Evolutionary conservation across 1,284 basidiomycete species (phyloP).

Genomic region (Athelia psychrophila): DNA sequence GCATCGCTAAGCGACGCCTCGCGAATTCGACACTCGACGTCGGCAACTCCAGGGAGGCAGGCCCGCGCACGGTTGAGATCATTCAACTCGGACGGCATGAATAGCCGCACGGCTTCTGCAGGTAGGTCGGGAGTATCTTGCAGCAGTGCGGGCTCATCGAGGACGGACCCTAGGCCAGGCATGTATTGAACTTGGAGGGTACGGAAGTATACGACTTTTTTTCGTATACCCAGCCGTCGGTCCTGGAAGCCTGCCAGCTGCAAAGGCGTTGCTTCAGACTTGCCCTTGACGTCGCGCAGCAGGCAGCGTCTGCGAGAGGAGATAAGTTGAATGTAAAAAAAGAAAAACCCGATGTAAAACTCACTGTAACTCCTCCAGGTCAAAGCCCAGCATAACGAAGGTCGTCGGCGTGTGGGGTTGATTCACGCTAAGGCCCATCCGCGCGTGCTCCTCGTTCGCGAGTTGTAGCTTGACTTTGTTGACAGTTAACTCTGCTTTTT

Average conservation of each 20-base stretch:
- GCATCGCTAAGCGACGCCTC: neutral
- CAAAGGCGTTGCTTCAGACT: neutral
- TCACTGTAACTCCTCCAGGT: slow-evolving; percentile 11
- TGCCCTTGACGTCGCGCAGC: neutral
- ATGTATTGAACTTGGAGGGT: neutral
- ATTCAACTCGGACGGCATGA: neutral
- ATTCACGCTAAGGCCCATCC: neutral
- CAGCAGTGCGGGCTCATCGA: neutral
- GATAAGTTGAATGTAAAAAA: neutral
- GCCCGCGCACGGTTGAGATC: neutral
- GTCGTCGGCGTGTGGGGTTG: slow-evolving; percentile 4
- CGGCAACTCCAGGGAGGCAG: neutral
- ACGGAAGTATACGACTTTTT: neutral
- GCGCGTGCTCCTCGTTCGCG: slow-evolving; percentile 3
- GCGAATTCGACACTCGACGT: neutral
- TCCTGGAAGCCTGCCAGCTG: neutral
- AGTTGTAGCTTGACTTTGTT: neutral
- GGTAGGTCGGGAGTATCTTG: neutral
- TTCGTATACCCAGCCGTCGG: neutral
- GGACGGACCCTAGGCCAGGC: neutral
- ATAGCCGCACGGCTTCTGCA: slow-evolving; percentile 5
- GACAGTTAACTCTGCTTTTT: neutral
- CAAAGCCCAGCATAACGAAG: slow-evolving; percentile 4
- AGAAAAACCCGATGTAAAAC: neutral
- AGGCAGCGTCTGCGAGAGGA: neutral